phyloP scores from a whole-genome alignment of 2,329 filamentous ascomycete species.

The Claviceps spartinae region DNA sequence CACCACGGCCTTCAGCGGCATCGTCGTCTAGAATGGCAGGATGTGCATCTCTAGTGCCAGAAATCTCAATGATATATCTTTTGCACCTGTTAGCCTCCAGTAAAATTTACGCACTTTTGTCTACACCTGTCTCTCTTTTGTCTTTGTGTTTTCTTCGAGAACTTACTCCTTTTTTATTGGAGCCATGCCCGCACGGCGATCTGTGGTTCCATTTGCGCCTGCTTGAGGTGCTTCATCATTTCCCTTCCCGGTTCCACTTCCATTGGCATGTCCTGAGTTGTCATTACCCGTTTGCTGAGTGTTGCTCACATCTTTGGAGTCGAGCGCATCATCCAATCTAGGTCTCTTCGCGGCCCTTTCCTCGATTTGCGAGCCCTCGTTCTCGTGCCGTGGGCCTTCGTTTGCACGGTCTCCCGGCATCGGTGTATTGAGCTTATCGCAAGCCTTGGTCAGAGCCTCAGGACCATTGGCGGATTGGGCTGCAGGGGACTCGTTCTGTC shows the following conservation, averaged over 20 bases:
- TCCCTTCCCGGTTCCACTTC: conserved; percentile 6
- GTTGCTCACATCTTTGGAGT: conserved; percentile 5
- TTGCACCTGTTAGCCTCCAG: conserved; percentile 1
- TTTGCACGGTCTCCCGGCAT: conserved; percentile 2
- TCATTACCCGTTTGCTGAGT: conserved; percentile 8
- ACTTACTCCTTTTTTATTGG: conserved; percentile 61
- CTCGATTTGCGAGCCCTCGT: conserved; percentile 4
- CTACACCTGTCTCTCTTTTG: not conserved
- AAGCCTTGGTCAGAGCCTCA: not conserved
- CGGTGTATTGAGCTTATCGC: conserved; percentile 5
- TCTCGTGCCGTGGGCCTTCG: not conserved
- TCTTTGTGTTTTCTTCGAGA: not conserved
- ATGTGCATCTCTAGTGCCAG: conserved; percentile 13
- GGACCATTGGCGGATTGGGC: conserved; percentile 3
- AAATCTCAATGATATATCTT: conserved; percentile 29
- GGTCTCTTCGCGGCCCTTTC: conserved; percentile 44
- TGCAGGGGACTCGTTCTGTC: conserved; percentile 7
- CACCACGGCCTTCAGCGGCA: conserved; percentile 31
- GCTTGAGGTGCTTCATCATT: conserved; percentile 6
- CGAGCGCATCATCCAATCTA: conserved; percentile 31
- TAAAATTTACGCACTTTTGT: not conserved
- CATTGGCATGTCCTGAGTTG: not conserved
- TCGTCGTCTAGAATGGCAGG: conserved; percentile 29
- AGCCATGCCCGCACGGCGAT: conserved; percentile 43
- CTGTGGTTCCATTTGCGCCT: conserved; percentile 6